Conservation (phyloP, 768 basidiomycete genomes). For the Strobilomyces echinocephalus region DNA sequence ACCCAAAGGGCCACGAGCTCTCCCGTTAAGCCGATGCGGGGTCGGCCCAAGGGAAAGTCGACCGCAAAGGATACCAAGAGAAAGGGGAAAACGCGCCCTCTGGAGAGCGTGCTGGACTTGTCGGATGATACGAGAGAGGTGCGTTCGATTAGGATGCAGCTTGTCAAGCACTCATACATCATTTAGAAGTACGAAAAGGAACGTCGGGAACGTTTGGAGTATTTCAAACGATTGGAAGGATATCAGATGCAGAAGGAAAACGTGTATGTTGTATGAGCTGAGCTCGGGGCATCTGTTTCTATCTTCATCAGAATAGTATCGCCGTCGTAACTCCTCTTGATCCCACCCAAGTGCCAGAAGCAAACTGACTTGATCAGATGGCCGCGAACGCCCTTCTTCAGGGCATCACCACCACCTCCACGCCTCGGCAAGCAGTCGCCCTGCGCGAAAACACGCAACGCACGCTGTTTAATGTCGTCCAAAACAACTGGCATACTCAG, state of each 20-base stretch:
- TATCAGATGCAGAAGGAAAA: conserved; percentile 55
- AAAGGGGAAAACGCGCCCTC: conserved; percentile 22
- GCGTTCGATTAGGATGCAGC: not conserved
- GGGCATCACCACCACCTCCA: not conserved
- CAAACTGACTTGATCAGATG: not conserved
- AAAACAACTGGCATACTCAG: conserved; percentile 5
- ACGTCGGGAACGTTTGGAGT: conserved; percentile 48
- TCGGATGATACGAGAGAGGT: conserved; percentile 32
- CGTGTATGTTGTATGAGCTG: conserved; percentile 49
- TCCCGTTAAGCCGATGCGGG: conserved; percentile 11
- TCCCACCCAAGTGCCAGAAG: not conserved
- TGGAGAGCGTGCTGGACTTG: conserved; percentile 25
- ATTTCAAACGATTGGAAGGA: conserved; percentile 47
- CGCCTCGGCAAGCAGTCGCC: not conserved
- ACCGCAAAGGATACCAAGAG: conserved; percentile 18
- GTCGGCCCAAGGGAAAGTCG: conserved; percentile 19
- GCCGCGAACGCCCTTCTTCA: not conserved
- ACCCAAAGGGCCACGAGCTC: conserved; percentile 1
- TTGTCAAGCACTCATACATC: not conserved
- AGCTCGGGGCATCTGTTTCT: conserved; percentile 12
- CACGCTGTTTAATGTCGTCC: not conserved
- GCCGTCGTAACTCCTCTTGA: not conserved
- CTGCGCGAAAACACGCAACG: not conserved
- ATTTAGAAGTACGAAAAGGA: conserved; percentile 40
- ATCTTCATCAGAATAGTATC: conserved; percentile 11